Conservation (phyloP, 2,329 filamentous ascomycete genomes). For the Aspergillus viridinutans region DNA sequence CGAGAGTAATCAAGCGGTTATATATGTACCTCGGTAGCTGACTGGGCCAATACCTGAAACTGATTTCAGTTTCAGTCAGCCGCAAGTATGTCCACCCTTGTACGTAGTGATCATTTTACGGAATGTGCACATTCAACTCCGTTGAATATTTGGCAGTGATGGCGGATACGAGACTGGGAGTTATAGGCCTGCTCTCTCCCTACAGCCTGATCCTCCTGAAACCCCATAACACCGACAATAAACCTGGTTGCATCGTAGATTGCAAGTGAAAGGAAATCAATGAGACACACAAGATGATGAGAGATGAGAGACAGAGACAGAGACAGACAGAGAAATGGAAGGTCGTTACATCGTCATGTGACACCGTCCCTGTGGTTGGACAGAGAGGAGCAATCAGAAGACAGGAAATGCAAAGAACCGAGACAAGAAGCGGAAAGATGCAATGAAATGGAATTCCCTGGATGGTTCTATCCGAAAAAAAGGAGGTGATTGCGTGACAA, state of each 20-base stretch:
- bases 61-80: not conserved
- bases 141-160: not conserved
- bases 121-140: not conserved
- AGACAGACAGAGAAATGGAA: slow-evolving; percentile 19
- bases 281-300: not conserved
- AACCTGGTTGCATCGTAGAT: not conserved
- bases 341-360: slow-evolving; percentile 32
- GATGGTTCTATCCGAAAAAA: not conserved
- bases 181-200: not conserved
- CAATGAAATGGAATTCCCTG: slow-evolving; percentile 3
- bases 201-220: not conserved
- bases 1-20: not conserved
- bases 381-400: slow-evolving; percentile 2
- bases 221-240: not conserved
- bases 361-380: slow-evolving; percentile 8
- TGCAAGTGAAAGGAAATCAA: not conserved
- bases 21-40: not conserved
- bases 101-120: not conserved
- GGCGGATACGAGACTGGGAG: not conserved
- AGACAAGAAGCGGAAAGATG: slow-evolving; percentile 7
- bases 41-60: not conserved
- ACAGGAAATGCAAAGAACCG: slow-evolving; percentile 7
- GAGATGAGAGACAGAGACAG: not conserved
- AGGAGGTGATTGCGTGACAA: not conserved
- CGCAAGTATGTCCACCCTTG: not conserved